Base-by-base conservation (phyloP, 176 grass and related monocot genomes). In the Aegilops sharonensis region DNA sequence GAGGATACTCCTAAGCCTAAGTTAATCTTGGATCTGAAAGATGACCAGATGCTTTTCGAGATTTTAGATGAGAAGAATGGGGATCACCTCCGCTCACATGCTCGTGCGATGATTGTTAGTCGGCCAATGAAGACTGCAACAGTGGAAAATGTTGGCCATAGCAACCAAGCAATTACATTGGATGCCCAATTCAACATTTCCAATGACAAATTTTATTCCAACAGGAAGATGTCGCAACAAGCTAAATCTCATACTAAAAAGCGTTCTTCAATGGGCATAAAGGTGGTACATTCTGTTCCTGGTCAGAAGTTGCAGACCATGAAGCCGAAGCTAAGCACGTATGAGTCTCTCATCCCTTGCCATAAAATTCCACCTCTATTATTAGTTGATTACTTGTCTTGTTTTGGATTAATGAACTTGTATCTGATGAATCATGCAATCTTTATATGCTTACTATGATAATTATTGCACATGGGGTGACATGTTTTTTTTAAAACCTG, bases 41-140 rank as follows among this genome's bases (percentile, higher is more conserved):
- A 98, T 82, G 92, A 98, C 36, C 97, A 94, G 45, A 98, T 98
- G 97, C 90, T 98, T 85, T 98, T 98, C 68, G 94, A 98, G 89
- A 89, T 93, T 75, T 64, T 98, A 84, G 94, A 98, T 79, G 88
- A 92, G 81, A 98, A 90, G 78, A 87, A 86, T 82, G 86, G 83
- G 39, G 97, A 93, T 59, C 94, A 98, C 31, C 86, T 98, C 40
- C 82, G 89, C 40, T 92, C 94, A 85, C 97, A 92, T 94, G 94
- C 97, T 68, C 82, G 91, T 89, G 97, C 97, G 30, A 95, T 95
- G 90, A 84, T 98, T 68, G 77, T 98, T 72, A 85, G 81, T 85
- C 94, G 67, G 63, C 74, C 93, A 43, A 83, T 80, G 37, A 88
- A 91, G 65, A 89, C 90, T 92, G 92, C 78, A 75, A 34, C 71